Conservation (phyloP, 305 asterid species). For the Fraxinus paxiana region DNA sequence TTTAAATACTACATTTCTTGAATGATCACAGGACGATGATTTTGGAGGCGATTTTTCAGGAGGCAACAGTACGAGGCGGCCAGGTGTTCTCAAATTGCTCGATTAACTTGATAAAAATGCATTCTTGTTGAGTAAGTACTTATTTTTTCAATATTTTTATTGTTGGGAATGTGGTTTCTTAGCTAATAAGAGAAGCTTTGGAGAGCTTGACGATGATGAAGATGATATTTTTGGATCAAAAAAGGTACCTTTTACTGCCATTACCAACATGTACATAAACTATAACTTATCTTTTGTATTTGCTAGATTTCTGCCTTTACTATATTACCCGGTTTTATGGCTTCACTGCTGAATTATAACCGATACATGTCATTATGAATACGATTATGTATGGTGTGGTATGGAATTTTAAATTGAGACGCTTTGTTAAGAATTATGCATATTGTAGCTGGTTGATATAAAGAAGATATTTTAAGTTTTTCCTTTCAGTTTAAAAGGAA, state of each 20-base stretch:
- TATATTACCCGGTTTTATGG: not conserved
- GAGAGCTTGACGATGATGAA: slow-evolving; percentile 75
- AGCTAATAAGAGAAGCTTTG: slow-evolving; percentile 72
- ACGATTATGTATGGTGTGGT: not conserved
- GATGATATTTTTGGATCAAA: slow-evolving; percentile 80
- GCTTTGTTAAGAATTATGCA: not conserved
- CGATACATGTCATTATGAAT: not conserved
- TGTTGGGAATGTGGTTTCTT: slow-evolving; percentile 18
- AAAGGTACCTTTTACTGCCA: slow-evolving; percentile 42
- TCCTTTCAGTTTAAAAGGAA: not conserved
- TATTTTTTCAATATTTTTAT: not conserved
- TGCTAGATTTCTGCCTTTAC: not conserved
- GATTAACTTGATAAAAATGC: not conserved
- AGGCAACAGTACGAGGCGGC: slow-evolving; percentile 34
- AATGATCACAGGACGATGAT: slow-evolving; percentile 50
- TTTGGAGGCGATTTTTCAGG: slow-evolving; percentile 73
- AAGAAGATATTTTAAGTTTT: not conserved
- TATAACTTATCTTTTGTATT: not conserved
- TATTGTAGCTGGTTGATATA: not conserved
- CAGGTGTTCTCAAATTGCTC: slow-evolving; percentile 41
- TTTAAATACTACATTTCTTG: not conserved
- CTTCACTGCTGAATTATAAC: not conserved
- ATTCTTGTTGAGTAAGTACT: not conserved
- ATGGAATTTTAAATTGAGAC: not conserved
- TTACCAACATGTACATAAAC: not conserved